phyloP scores from a whole-genome alignment of 805 yeast species.

The Candida schatavii region DNA sequence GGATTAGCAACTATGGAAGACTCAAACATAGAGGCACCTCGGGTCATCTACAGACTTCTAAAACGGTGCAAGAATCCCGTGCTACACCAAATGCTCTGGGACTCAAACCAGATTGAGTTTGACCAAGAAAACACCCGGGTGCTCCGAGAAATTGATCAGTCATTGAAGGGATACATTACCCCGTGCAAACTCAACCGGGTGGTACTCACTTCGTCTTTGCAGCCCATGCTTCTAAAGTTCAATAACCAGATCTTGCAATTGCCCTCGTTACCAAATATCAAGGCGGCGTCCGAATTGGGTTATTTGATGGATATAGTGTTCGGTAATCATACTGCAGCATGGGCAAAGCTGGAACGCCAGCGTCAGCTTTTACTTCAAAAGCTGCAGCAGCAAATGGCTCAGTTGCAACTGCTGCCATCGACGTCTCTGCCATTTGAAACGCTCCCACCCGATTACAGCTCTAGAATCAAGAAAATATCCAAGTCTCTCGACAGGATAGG shows the following conservation, averaged over 20 bases:
- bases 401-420: background rate
- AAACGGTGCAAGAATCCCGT: background rate
- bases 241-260: background rate
- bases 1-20: constrained; percentile 2
- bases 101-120: constrained; percentile 1
- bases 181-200: background rate
- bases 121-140: background rate
- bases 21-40: background rate
- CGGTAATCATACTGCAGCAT: background rate
- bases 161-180: background rate
- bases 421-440: background rate
- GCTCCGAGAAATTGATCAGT: background rate
- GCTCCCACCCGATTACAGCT: background rate
- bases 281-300: background rate
- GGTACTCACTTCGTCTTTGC: background rate
- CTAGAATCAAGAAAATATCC: background rate
- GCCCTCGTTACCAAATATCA: constrained; percentile 2
- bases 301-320: background rate
- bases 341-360: too few relatives aligned
- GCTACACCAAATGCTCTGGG: background rate
- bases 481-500: constrained; percentile 1
- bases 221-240: constrained; percentile 1
- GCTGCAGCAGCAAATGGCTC: background rate
- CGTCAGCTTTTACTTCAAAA: too few relatives aligned
- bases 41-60: background rate